phyloP scores from a whole-genome alignment of 2,329 filamentous ascomycete species.

The Colletotrichum graminicola region DNA sequence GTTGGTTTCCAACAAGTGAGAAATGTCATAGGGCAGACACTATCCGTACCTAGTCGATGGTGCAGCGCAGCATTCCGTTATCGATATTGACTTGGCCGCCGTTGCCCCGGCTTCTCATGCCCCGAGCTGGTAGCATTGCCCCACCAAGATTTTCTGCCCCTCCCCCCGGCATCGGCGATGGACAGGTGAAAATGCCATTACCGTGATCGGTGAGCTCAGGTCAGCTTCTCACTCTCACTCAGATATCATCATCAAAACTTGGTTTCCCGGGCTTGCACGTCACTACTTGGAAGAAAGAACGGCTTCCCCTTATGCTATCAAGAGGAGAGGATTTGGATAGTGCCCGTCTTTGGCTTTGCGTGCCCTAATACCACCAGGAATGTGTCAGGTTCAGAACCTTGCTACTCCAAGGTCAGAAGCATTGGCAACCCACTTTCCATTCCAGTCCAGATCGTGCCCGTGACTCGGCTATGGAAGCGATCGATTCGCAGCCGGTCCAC shows the following conservation, averaged over 20 bases:
- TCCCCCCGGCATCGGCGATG: conserved; percentile 34
- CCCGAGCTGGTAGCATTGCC: conserved; percentile 14
- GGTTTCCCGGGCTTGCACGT: background rate
- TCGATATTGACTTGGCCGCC: background rate
- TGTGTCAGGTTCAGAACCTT: background rate
- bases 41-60: no score
- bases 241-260: background rate
- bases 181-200: conserved; percentile 25
- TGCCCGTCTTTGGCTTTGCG: background rate
- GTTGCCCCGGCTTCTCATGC: conserved; percentile 24
- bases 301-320: background rate
- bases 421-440: conserved; percentile 9
- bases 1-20: background rate
- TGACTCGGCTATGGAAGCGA: background rate
- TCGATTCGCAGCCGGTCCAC: conserved; percentile 8
- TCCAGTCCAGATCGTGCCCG: conserved; percentile 1
- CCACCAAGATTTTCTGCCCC: conserved; percentile 12
- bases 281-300: background rate
- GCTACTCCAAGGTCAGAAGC: background rate
- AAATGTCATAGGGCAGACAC: background rate
- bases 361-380: background rate
- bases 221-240: conserved; percentile 1
- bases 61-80: conserved; percentile 5
- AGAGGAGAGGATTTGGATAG: background rate
- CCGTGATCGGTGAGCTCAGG: conserved; percentile 33